Percentiles rank a stretch among this genome's conserved stretches.
These are phyloP conservation scores for Cryptococcus sp. DNA, from an alignment of 1,284 basidiomycete genomes.

Conservation along the genomic window DNA sequence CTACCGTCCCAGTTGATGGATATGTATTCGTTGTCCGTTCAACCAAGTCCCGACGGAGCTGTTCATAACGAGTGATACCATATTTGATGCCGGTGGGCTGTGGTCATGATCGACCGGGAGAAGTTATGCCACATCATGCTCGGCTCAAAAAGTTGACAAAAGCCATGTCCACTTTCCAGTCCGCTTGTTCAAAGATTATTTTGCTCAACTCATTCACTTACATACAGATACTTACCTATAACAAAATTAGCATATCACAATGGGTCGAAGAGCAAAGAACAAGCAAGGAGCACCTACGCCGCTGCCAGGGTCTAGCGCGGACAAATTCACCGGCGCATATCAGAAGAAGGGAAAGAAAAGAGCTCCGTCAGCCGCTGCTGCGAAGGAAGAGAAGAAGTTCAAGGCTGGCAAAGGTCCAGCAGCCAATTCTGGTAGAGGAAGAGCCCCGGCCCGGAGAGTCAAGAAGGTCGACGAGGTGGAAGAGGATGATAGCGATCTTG, in stretches of 20 bases:
- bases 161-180: conserved; percentile 1
- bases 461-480: conserved; percentile 44
- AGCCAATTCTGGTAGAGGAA: conserved; percentile 26
- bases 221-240: background rate
- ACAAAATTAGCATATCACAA: conserved; percentile 42
- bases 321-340: conserved; percentile 19
- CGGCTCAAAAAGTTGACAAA: conserved; percentile 1
- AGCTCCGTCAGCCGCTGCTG: conserved; percentile 21
- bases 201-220: conserved; percentile 6
- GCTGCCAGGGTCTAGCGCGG: conserved; percentile 52
- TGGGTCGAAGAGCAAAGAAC: conserved; percentile 88
- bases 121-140: background rate
- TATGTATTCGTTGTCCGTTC: too few species aligned
- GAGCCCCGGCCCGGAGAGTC: conserved; percentile 17
- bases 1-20: too few species aligned
- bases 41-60: too few species aligned
- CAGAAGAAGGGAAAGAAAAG: conserved; percentile 40
- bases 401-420: conserved; percentile 29
- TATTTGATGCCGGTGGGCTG: too few species aligned
- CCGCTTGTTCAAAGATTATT: conserved; percentile 1
- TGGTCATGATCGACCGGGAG: too few species aligned
- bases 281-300: conserved; percentile 80
- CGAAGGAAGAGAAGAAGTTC: conserved; percentile 19
- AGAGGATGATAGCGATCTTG: conserved; percentile 49
- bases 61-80: too few species aligned